Conservation (phyloP, 2,329 filamentous ascomycete species). For the Dactylellina sp. region DNA sequence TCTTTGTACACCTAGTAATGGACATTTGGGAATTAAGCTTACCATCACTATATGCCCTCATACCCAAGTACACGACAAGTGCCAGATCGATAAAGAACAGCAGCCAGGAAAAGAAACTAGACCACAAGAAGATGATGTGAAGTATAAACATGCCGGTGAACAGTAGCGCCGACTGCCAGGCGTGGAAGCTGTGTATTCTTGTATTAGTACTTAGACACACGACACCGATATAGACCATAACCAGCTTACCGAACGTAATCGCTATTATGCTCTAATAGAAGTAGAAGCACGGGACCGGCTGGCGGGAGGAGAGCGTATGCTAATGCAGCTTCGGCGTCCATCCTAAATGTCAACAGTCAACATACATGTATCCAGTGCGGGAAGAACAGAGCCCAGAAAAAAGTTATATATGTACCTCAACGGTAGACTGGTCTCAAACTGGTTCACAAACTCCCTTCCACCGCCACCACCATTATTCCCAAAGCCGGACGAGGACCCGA, state of each 20-base stretch:
- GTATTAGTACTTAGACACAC: conserved; percentile 8
- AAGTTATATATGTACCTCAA: conserved; percentile 67
- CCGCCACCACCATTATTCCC: conserved; percentile 62
- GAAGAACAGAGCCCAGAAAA: background rate
- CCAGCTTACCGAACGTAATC: conserved; percentile 86
- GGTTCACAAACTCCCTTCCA: conserved; percentile 72
- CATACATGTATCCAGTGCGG: background rate
- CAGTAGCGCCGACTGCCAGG: conserved; percentile 89
- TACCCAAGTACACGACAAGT: conserved; percentile 79
- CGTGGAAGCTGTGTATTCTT: conserved; percentile 77
- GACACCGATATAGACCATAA: background rate
- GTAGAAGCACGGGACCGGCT: conserved; percentile 82
- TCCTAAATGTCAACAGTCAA: conserved; percentile 59
- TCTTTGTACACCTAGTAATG: conserved; percentile 5
- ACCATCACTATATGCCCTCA: conserved; percentile 85
- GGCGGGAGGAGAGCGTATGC: conserved; percentile 89
- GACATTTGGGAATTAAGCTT: conserved; percentile 66
- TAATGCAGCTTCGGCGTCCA: conserved; percentile 90
- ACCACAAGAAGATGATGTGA: conserved; percentile 89
- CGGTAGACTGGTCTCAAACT: conserved; percentile 92
- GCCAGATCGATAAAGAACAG: conserved; percentile 80
- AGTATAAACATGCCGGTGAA: conserved; percentile 80
- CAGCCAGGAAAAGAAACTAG: conserved; percentile 82
- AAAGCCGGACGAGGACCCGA: conserved; percentile 59
- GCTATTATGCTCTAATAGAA: conserved; percentile 91